Conservation (phyloP, 108 stramenopile species). For the Schizochytrium sp. region DNA sequence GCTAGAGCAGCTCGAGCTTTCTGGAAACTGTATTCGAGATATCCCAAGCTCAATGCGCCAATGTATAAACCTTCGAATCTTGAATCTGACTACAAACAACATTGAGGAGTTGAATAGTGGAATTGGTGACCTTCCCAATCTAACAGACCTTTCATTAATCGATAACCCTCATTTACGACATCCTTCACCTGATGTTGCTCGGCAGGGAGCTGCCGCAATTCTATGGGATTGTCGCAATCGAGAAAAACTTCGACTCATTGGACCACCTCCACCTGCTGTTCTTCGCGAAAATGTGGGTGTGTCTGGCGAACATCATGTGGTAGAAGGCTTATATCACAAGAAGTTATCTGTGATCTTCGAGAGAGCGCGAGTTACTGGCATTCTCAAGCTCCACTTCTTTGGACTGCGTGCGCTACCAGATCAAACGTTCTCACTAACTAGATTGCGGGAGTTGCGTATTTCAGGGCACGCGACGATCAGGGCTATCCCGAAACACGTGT, state of each 20-base stretch:
- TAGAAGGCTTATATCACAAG: slow-evolving; percentile 46
- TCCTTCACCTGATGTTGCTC: not conserved
- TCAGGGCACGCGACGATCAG: not conserved
- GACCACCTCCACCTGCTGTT: not conserved
- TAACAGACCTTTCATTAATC: not conserved
- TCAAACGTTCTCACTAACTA: not conserved
- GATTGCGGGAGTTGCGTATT: slow-evolving; percentile 31
- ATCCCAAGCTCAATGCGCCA: not conserved
- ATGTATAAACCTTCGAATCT: not conserved
- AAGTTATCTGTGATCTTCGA: not conserved
- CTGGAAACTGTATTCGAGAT: not conserved
- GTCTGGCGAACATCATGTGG: not conserved
- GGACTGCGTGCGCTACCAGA: slow-evolving; percentile 30
- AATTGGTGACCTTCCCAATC: not conserved
- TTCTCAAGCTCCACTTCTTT: slow-evolving; percentile 52
- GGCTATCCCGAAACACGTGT: not conserved
- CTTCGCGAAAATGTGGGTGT: slow-evolving; percentile 8
- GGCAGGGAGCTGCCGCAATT: not conserved
- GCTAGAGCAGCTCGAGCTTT: slow-evolving; percentile 50
- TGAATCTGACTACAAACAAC: not conserved
- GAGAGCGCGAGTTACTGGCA: slow-evolving; percentile 31
- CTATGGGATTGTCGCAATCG: slow-evolving; percentile 52
- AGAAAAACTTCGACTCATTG: not conserved
- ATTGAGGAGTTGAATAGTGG: not conserved
- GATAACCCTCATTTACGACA: not conserved